Percentiles rank a stretch among this genome's conserved stretches.
Evolutionary conservation across 1,284 basidiomycete genomes (phyloP).

Genomic region (Lentinula novae-zelandiae): DNA sequence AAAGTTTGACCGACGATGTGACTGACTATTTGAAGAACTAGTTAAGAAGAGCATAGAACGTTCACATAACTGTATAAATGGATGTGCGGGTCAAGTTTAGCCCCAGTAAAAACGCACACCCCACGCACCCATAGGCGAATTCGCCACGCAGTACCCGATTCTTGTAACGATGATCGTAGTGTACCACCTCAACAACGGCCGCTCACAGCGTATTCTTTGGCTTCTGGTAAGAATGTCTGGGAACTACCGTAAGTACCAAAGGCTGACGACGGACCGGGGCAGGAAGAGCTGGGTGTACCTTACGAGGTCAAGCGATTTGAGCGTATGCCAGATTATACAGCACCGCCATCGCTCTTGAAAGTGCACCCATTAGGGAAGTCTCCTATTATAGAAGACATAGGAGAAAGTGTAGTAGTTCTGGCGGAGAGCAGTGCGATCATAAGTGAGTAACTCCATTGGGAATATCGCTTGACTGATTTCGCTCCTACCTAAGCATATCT

Average conservation of each 20-base stretch:
- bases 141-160: not conserved
- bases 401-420: slow-evolving; percentile 22
- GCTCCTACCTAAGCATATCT: slow-evolving; percentile 30
- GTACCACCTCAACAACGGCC: slow-evolving; percentile 43
- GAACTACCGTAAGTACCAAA: not conserved
- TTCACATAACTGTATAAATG: not conserved
- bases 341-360: slow-evolving; percentile 25
- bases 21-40: not conserved
- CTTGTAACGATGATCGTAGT: slow-evolving; percentile 24
- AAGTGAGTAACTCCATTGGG: not conserved
- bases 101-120: not conserved
- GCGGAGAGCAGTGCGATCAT: slow-evolving; percentile 27
- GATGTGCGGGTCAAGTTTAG: not conserved
- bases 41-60: not conserved
- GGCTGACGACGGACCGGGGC: not conserved
- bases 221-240: slow-evolving; percentile 26
- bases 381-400: slow-evolving; percentile 32
- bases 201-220: slow-evolving; percentile 45
- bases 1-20: not conserved
- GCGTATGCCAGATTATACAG: slow-evolving; percentile 18
- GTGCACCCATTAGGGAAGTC: slow-evolving; percentile 34
- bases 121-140: not conserved
- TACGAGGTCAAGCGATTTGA: slow-evolving; percentile 25
- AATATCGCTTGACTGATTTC: slow-evolving; percentile 17
- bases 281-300: slow-evolving; percentile 20